phyloP scores from a whole-genome alignment of 768 basidiomycete genomes.

The Calocybe cyanea region DNA sequence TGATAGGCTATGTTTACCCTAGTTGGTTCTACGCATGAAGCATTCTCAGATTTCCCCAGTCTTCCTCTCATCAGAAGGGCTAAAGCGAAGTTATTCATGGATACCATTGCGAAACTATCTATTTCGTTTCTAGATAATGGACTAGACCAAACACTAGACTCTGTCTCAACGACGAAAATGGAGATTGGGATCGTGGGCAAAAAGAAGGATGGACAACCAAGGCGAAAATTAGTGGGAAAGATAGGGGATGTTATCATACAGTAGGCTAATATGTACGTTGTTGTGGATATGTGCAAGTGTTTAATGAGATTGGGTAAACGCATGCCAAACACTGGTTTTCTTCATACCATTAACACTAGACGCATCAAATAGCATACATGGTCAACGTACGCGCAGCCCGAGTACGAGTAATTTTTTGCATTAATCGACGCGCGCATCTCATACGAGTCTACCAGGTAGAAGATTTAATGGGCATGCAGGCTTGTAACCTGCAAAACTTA shows the following conservation, averaged over 20 bases:
- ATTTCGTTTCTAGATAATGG: slow-evolving; percentile 39
- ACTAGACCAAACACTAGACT: slow-evolving; percentile 30
- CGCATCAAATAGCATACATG: slow-evolving; percentile 22
- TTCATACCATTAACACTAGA: neutral
- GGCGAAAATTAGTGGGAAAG: slow-evolving; percentile 37
- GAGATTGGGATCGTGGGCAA: slow-evolving; percentile 36
- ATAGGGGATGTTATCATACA: slow-evolving; percentile 42
- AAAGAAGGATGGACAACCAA: slow-evolving; percentile 42
- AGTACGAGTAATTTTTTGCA: slow-evolving; percentile 22
- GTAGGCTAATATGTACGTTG: too few species aligned
- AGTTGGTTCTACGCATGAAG: slow-evolving; percentile 43
- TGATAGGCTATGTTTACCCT: neutral
- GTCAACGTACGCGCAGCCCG: slow-evolving; percentile 39
- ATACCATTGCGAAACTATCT: slow-evolving; percentile 32
- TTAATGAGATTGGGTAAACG: neutral
- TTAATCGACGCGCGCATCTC: neutral
- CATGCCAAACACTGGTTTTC: neutral
- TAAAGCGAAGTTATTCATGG: slow-evolving; percentile 28
- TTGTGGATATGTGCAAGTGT: neutral
- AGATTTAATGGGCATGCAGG: slow-evolving; percentile 93
- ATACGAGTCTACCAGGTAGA: slow-evolving; percentile 54
- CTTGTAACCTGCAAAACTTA: slow-evolving; percentile 90
- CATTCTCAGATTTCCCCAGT: slow-evolving; percentile 46
- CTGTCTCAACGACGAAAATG: slow-evolving; percentile 30
- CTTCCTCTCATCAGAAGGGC: slow-evolving; percentile 37